Conservation (phyloP, 106 monocot genomes). For the Allium fistulosum region DNA sequence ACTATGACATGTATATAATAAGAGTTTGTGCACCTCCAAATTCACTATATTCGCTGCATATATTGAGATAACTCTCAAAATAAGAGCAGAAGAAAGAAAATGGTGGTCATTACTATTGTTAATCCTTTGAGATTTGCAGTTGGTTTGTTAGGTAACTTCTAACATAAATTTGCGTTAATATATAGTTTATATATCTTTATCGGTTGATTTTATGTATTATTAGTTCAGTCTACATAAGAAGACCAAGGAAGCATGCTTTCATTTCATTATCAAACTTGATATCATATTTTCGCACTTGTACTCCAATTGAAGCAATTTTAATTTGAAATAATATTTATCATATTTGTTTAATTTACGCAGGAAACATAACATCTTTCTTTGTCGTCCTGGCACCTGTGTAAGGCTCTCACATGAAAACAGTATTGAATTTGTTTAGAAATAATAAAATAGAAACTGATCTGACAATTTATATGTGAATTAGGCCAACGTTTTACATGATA, state of each 20-base stretch:
- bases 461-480: slow-evolving; percentile 4
- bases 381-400: slow-evolving; percentile 42
- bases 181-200: too few species aligned
- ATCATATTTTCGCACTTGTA: background rate
- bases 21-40: too few species aligned
- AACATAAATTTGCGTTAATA: too few species aligned
- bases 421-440: background rate
- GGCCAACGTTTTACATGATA: slow-evolving; percentile 41
- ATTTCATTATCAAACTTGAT: slow-evolving; percentile 1
- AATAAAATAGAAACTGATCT: background rate
- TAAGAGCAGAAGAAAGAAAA: background rate
- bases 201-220: too few species aligned
- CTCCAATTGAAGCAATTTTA: background rate
- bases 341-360: slow-evolving; percentile 11
- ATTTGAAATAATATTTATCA: background rate
- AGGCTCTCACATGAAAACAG: background rate
- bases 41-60: too few species aligned
- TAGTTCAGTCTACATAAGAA: too few species aligned
- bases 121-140: slow-evolving; percentile 20
- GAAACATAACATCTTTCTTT: slow-evolving; percentile 34
- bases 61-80: too few species aligned
- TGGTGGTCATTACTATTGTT: slow-evolving; percentile 27
- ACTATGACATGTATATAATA: too few species aligned
- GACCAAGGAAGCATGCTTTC: too few species aligned
- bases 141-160: slow-evolving; percentile 19